These are phyloP conservation scores for Sedum album DNA, from an alignment of 164 flowering plant species.

Conservation along the genomic window DNA sequence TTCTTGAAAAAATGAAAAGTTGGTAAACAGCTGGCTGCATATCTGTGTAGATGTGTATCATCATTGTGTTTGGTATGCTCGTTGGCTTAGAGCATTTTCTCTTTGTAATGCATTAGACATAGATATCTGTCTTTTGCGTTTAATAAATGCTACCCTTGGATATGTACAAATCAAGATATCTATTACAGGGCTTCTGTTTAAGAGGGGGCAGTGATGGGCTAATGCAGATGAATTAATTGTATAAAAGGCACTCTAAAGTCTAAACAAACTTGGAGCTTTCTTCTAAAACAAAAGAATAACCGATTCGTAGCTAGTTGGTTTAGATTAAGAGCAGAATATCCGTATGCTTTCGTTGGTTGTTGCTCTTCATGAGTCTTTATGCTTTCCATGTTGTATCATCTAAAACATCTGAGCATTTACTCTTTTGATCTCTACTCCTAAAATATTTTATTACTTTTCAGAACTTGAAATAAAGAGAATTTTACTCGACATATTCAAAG, in stretches of 20 bases:
- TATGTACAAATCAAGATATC: neutral
- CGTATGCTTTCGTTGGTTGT: too few relatives aligned
- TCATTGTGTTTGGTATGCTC: too few relatives aligned
- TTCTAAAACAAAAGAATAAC: neutral
- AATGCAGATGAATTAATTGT: neutral
- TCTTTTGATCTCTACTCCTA: neutral
- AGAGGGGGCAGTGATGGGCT: too few relatives aligned
- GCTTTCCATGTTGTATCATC: neutral
- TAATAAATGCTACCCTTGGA: neutral
- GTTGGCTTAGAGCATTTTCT: too few relatives aligned
- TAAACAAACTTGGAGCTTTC: neutral
- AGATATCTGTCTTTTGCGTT: too few relatives aligned
- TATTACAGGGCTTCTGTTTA: too few relatives aligned
- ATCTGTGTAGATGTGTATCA: too few relatives aligned
- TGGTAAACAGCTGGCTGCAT: too few relatives aligned
- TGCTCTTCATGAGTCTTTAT: too few relatives aligned
- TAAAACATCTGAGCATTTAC: neutral
- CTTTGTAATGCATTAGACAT: too few relatives aligned
- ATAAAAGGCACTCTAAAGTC: neutral
- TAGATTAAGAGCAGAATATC: too few relatives aligned
- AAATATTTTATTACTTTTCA: slow-evolving; percentile 16
- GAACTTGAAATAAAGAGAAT: slow-evolving; percentile 96
- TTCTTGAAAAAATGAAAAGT: too few relatives aligned
- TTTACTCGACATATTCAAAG: slow-evolving; percentile 87
- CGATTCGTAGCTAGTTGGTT: neutral